Evolutionary conservation across 1,284 basidiomycete species (phyloP).

Genomic region (Cryptococcus sp.): DNA sequence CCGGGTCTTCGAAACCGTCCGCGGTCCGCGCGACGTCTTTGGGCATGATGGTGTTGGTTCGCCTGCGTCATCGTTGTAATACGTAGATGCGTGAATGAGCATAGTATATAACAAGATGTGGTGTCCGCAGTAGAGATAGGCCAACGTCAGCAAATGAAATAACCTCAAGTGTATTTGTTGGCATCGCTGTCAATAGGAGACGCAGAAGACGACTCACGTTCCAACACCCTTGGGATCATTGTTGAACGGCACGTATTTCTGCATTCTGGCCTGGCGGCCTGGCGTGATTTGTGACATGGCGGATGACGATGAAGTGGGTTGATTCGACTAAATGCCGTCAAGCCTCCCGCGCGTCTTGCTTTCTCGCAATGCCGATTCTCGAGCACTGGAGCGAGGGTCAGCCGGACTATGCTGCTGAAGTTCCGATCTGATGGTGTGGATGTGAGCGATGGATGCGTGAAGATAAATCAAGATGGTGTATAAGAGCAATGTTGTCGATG

Average conservation of each 20-base stretch:
- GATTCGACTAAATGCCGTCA: too few species aligned
- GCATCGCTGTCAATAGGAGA: not conserved
- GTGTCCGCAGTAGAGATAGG: not conserved
- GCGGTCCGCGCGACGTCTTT: constrained; percentile 66
- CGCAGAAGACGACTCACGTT: too few species aligned
- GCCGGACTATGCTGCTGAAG: too few species aligned
- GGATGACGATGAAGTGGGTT: not conserved
- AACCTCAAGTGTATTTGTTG: too few species aligned
- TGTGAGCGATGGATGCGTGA: too few species aligned
- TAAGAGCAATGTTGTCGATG: too few species aligned
- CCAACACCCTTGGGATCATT: constrained; percentile 45
- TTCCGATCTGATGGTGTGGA: too few species aligned
- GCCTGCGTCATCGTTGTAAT: constrained; percentile 24
- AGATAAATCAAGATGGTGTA: too few species aligned
- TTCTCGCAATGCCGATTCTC: too few species aligned
- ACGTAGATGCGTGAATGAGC: not conserved
- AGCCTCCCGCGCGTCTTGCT: too few species aligned
- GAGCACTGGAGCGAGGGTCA: too few species aligned
- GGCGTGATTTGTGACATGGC: constrained; percentile 25
- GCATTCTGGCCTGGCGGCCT: constrained; percentile 22
- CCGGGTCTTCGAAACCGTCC: constrained; percentile 82
- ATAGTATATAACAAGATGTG: not conserved
- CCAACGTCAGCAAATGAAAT: too few species aligned
- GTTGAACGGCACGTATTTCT: constrained; percentile 44
- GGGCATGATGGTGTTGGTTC: constrained; percentile 47